These are phyloP conservation scores for Picochlorum sp. DNA, from an alignment of 139 green algal genomes.

Conservation along the genomic window DNA sequence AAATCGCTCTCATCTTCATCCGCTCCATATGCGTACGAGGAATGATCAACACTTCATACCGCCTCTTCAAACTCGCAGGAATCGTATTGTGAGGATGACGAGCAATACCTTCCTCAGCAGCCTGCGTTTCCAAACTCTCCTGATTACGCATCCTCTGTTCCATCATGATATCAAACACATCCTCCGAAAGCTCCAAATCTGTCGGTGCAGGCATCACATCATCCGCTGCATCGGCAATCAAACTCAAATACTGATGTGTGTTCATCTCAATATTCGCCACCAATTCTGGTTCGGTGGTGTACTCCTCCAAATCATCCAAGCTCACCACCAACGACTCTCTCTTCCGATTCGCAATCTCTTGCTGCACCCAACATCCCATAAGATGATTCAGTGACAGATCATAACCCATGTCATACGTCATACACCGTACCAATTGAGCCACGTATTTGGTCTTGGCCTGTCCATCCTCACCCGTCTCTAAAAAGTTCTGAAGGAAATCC, in stretches of 20 bases:
- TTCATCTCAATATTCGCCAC: conserved; percentile 60
- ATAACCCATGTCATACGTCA: not conserved
- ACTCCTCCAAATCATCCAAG: conserved; percentile 67
- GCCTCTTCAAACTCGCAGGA: conserved; percentile 65
- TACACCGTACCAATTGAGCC: conserved; percentile 39
- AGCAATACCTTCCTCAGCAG: conserved; percentile 20
- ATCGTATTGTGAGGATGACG: conserved; percentile 36
- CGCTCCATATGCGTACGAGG: conserved; percentile 27
- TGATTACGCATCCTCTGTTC: conserved; percentile 31
- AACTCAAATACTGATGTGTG: conserved; percentile 58
- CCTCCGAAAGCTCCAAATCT: conserved; percentile 29
- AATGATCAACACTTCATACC: conserved; percentile 80
- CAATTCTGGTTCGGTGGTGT: conserved; percentile 33
- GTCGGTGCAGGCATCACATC: conserved; percentile 54
- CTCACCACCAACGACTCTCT: conserved; percentile 53
- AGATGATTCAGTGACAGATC: not conserved
- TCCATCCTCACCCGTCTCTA: conserved; percentile 12
- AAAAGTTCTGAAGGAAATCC: conserved; percentile 55
- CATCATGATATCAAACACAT: conserved; percentile 76
- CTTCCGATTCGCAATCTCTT: conserved; percentile 82
- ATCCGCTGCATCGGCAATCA: conserved; percentile 80
- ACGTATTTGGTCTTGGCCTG: conserved; percentile 46
- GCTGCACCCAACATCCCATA: conserved; percentile 40
- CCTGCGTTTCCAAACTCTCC: conserved; percentile 18
- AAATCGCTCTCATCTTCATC: conserved; percentile 54